Evolutionary conservation across 176 grass and related monocot genomes (phyloP), one percentile per base, ranked within the genome.

Genomic region (Juncus inflexus): DNA sequence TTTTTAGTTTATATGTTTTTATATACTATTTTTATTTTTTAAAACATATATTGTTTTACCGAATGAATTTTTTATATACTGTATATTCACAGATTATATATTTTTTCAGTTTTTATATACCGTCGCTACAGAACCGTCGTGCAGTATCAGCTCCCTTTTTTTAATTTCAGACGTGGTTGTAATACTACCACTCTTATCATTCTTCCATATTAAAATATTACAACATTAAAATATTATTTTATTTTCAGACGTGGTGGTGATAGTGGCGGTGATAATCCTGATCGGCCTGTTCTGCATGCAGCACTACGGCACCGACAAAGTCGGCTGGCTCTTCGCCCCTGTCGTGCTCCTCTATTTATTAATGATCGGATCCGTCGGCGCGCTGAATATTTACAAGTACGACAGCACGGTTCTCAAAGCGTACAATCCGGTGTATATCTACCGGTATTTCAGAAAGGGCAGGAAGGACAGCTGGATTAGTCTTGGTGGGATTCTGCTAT

Each of bases 221-320:
- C 19, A 28, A 74, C 47, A 9, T 63, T 66, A n/a, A n/a, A n/a
- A n/a, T n/a, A n/a, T n/a, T n/a, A n/a, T n/a, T n/a, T n/a, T n/a
- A n/a, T n/a, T n/a, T n/a, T n/a, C 88, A 99, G 95, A 94, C 86
- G 51, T 94, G 47, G 89, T 92, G 63, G 80, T 99, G n/a, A 8
- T 99, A 35, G 89, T 99, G 56, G 86, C 95, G 14, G 95, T 99
- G 74, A 62, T 90, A 62, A 90, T 99, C 75, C 84, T 99, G 65
- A 74, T 99, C 60, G 95, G 89, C 58, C 45, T 99, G 65, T 99
- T 99, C 77, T 89, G 89, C 82, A 94, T 99, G 95, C 95, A 99
- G 43, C 89, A 99, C 55, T 87, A 82, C 60, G 95, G 95, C 35
- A 94, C 89, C 12, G 95, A 94, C 70, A 99, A 92, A 94, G 95